phyloP scores from a whole-genome alignment of 257 asterid species.

The Ligustrum vulgare region DNA sequence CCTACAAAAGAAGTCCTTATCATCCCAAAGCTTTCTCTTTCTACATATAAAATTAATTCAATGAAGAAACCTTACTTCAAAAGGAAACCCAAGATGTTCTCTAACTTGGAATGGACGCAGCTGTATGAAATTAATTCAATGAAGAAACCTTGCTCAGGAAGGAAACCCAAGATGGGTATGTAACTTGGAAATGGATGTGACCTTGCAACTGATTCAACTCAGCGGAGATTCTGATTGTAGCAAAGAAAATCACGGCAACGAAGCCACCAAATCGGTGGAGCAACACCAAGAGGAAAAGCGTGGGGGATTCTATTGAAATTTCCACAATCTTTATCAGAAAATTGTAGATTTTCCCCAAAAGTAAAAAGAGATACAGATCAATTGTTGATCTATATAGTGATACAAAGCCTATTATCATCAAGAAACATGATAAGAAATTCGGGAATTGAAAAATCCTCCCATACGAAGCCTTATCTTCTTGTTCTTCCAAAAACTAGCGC shows the following conservation, averaged over 20 bases:
- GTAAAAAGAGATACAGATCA: conserved; percentile 50
- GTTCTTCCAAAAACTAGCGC: no score
- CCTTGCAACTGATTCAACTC: conserved; percentile 66
- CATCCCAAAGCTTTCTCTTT: neutral
- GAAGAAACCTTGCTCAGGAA: conserved; percentile 27
- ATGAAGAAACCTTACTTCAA: no score
- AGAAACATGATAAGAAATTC: conserved; percentile 9
- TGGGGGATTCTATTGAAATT: conserved; percentile 46
- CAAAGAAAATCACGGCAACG: conserved; percentile 3
- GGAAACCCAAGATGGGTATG: conserved; percentile 33
- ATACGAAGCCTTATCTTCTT: no score
- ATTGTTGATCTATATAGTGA: conserved; percentile 41
- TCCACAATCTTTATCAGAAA: conserved; percentile 34
- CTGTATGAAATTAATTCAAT: neutral
- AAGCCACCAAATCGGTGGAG: conserved; percentile 21
- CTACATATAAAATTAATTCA: neutral
- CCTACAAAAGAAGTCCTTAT: neutral
- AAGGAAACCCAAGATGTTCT: no score
- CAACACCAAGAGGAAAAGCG: conserved; percentile 43
- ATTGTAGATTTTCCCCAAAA: conserved; percentile 21
- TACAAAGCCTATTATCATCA: conserved; percentile 37
- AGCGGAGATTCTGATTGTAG: conserved; percentile 57
- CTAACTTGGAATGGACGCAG: no score
- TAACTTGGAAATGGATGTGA: conserved; percentile 64
- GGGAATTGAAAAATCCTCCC: neutral